phyloP scores from a whole-genome alignment of 805 yeast species.

The Pichia exigua region DNA sequence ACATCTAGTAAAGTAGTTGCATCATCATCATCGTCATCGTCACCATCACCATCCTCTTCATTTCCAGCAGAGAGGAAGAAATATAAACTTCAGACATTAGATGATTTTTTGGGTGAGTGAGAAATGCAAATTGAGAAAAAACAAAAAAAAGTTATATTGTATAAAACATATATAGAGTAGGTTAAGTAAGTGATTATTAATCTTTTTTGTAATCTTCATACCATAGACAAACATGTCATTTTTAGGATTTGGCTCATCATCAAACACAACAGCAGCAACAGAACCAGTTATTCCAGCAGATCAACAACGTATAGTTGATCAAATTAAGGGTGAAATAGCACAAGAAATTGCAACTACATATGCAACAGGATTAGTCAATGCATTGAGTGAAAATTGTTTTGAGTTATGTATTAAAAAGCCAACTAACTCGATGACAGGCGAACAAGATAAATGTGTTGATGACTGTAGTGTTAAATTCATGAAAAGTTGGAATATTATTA shows the following conservation, averaged over 20 bases:
- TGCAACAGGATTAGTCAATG: constrained; percentile 80
- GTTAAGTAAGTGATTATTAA: too few relatives aligned
- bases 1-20: too few relatives aligned
- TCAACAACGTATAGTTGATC: constrained; percentile 45
- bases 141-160: too few relatives aligned
- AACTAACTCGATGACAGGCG: constrained; percentile 35
- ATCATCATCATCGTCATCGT: neutral
- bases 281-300: constrained; percentile 13
- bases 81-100: constrained; percentile 68
- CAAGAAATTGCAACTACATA: constrained; percentile 87
- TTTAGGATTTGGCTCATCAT: constrained; percentile 24
- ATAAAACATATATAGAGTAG: too few relatives aligned
- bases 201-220: too few relatives aligned
- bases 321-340: constrained; percentile 61
- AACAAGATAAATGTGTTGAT: constrained; percentile 60
- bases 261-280: neutral
- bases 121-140: too few relatives aligned
- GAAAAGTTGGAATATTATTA: constrained; percentile 84
- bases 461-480: constrained; percentile 82
- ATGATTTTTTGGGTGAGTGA: constrained; percentile 55
- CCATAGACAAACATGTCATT: constrained; percentile 20
- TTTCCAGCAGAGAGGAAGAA: constrained; percentile 19
- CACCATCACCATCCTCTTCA: constrained; percentile 3
- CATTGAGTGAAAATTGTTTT: constrained; percentile 81
- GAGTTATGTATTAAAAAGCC: constrained; percentile 68